Conservation (phyloP, 768 basidiomycete genomes). For the Lactifluus piperatus region DNA sequence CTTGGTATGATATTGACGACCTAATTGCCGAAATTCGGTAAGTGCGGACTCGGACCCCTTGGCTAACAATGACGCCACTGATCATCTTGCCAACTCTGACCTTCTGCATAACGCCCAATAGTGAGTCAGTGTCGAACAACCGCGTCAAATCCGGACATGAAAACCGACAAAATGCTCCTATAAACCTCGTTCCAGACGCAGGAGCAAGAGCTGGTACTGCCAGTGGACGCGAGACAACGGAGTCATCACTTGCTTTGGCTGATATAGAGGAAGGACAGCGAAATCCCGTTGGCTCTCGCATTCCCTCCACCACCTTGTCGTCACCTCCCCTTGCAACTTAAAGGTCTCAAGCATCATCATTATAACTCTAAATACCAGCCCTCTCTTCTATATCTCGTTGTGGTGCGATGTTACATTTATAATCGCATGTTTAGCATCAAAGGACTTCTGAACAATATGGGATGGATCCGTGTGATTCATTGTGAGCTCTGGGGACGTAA, state of each 20-base stretch:
- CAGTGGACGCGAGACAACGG: conserved; percentile 55
- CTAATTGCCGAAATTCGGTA: conserved; percentile 77
- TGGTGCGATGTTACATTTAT: not conserved
- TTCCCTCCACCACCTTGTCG: not conserved
- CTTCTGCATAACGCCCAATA: conserved; percentile 23
- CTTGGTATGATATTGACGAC: conserved; percentile 72
- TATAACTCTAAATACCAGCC: not conserved
- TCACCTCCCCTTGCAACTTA: not conserved
- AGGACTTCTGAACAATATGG: not conserved
- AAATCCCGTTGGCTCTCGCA: not conserved
- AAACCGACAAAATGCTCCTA: conserved; percentile 50
- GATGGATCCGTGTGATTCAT: not conserved
- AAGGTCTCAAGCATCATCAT: not conserved
- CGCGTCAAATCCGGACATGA: conserved; percentile 69
- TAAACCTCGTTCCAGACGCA: conserved; percentile 64
- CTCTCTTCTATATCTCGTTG: not conserved
- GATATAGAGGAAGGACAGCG: conserved; percentile 21
- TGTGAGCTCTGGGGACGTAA: not conserved
- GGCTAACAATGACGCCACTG: not conserved
- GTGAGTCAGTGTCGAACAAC: conserved; percentile 76
- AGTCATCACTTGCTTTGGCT: conserved; percentile 37
- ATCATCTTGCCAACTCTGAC: not conserved
- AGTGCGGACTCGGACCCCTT: conserved; percentile 20
- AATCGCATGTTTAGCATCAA: not conserved
- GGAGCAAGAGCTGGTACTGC: conserved; percentile 59